Percentiles rank a stretch among this genome's conserved stretches.
Evolutionary conservation across 495 filamentous ascomycete genomes (phyloP).

Genomic region (Aspergillus nanangensis): DNA sequence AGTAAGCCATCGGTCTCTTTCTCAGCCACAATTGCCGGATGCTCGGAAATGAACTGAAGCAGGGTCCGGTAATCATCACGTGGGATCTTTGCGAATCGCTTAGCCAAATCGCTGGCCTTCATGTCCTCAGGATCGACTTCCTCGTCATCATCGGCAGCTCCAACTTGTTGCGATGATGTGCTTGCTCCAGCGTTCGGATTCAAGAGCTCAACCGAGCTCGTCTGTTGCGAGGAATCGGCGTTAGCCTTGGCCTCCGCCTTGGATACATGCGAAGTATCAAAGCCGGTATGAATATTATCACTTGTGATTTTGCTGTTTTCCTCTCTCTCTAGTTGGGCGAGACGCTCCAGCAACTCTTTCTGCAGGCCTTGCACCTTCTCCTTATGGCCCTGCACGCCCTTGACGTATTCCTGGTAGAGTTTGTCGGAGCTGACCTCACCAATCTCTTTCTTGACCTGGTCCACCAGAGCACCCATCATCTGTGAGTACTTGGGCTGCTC

Average conservation of each 20-base stretch:
- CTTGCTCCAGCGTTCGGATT: constrained; percentile 57
- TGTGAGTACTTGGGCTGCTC: constrained; percentile 84
- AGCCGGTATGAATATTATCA: constrained; percentile 86
- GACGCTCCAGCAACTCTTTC: constrained; percentile 62
- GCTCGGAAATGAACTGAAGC: constrained; percentile 65
- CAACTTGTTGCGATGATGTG: constrained; percentile 38
- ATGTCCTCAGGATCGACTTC: constrained; percentile 69
- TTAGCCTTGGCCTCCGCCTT: constrained; percentile 50
- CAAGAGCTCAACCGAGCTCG: constrained; percentile 64
- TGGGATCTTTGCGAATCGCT: constrained; percentile 74
- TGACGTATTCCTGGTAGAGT: constrained; percentile 65
- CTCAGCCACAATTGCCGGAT: constrained; percentile 77
- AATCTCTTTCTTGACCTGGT: constrained; percentile 89
- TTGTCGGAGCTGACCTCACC: constrained; percentile 62
- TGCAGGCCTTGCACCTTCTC: constrained; percentile 75
- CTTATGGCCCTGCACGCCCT: constrained; percentile 70
- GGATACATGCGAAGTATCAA: constrained; percentile 73
- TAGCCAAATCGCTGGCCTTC: constrained; percentile 69
- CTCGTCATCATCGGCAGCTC: constrained; percentile 53
- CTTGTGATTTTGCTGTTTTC: constrained; percentile 90
- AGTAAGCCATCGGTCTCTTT: constrained; percentile 88
- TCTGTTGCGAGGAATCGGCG: constrained; percentile 21
- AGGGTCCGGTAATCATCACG: constrained; percentile 67
- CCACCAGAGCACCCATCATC: constrained; percentile 90
- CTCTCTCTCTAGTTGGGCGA: constrained; percentile 81